Conservation (phyloP, 306 rosid species). For the Fagus crenata region DNA sequence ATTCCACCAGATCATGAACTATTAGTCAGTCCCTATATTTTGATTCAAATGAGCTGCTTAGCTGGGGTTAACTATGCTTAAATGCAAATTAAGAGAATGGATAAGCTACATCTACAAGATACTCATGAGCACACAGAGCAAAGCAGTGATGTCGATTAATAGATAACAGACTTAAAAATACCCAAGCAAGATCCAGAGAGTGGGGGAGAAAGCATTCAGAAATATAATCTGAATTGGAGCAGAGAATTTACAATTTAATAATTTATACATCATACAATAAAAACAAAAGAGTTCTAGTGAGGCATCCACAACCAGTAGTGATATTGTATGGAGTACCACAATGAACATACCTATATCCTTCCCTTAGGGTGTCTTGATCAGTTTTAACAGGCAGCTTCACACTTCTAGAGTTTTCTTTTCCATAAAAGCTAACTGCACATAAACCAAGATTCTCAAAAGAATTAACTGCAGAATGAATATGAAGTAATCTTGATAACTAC, state of each 20-base stretch:
- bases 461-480: constrained; percentile 6
- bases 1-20: neutral
- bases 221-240: no score
- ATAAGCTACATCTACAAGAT: neutral
- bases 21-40: neutral
- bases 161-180: no score
- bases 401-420: constrained; percentile 54
- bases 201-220: neutral
- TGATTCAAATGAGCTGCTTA: no score
- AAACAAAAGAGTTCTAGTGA: neutral
- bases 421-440: constrained; percentile 65
- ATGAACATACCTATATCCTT: constrained; percentile 69
- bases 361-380: constrained; percentile 87
- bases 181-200: neutral
- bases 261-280: neutral
- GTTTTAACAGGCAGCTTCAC: constrained; percentile 73
- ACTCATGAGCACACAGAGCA: neutral
- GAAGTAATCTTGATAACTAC: constrained; percentile 9
- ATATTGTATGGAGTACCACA: constrained; percentile 6
- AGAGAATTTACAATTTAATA: no score
- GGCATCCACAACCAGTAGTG: neutral
- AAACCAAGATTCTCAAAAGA: constrained; percentile 17
- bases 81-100: neutral
- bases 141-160: no score
- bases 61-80: no score